Evolutionary conservation across 225 moss, liverwort and hornwort species (phyloP).

Genomic region (Pseudisothecium myosuroides): DNA sequence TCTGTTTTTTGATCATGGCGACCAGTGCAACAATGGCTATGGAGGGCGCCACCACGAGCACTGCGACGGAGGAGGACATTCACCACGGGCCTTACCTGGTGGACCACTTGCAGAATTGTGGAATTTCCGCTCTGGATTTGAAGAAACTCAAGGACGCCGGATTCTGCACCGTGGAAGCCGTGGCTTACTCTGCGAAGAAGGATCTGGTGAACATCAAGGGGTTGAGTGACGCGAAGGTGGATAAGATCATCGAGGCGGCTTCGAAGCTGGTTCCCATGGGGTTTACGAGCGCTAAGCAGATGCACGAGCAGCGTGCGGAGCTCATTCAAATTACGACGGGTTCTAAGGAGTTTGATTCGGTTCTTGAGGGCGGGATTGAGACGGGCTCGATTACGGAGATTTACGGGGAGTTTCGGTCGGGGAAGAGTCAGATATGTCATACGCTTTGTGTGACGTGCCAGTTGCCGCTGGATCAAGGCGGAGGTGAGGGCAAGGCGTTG

Average conservation of each 20-base stretch:
- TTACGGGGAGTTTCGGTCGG: conserved; percentile 91
- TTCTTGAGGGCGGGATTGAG: conserved; percentile 88
- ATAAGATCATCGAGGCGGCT: conserved; percentile 86
- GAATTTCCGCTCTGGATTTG: conserved; percentile 61
- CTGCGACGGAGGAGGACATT: conserved; percentile 26
- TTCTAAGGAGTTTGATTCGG: conserved; percentile 69
- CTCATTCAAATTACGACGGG: conserved; percentile 80
- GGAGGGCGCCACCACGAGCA: conserved; percentile 18
- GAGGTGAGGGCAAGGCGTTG: conserved; percentile 90
- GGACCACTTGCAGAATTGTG: conserved; percentile 69
- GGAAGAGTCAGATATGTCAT: conserved; percentile 94
- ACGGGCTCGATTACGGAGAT: conserved; percentile 93
- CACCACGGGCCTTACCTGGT: conserved; percentile 77
- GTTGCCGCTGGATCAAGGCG: conserved; percentile 72
- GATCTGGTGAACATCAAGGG: conserved; percentile 84
- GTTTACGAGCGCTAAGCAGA: conserved; percentile 85
- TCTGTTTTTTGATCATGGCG: neutral
- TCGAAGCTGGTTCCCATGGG: conserved; percentile 89
- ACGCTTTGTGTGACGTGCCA: conserved; percentile 90
- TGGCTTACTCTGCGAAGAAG: conserved; percentile 78
- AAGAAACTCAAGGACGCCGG: conserved; percentile 93
- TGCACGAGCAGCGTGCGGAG: conserved; percentile 93
- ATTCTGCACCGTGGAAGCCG: conserved; percentile 71
- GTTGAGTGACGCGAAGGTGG: conserved; percentile 83
- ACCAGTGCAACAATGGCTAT: conserved; percentile 2